These are phyloP conservation scores for Metarhizium humberi DNA, from an alignment of 2,329 filamentous ascomycete species.

Conservation along the genomic window DNA sequence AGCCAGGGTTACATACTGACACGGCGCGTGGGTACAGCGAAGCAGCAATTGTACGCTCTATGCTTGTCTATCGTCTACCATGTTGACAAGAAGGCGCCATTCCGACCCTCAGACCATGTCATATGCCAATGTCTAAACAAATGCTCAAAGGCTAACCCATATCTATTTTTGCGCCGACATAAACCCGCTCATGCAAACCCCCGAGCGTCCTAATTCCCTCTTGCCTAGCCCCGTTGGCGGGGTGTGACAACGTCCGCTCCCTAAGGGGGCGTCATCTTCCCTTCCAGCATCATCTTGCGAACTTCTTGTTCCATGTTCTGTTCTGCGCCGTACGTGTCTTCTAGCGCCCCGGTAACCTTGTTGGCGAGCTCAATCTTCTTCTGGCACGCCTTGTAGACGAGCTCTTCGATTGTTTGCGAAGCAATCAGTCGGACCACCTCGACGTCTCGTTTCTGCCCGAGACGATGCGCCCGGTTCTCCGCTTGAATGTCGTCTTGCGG, in stretches of 20 bases:
- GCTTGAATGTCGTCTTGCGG: conserved; percentile 98
- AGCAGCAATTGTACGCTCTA: too few species aligned
- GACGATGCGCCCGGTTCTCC: conserved; percentile 90
- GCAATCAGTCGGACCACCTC: conserved; percentile 84
- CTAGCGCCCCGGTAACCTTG: conserved; percentile 37
- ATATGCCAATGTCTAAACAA: too few species aligned
- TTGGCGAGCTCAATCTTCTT: conserved; percentile 85
- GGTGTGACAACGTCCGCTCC: conserved; percentile 3
- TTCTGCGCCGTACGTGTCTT: conserved; percentile 20
- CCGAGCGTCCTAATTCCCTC: background rate
- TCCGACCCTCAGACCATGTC: too few species aligned
- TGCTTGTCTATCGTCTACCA: too few species aligned
- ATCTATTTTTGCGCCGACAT: too few species aligned
- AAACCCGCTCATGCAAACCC: too few species aligned
- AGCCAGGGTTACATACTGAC: too few species aligned
- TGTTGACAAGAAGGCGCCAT: too few species aligned
- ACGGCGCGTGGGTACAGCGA: too few species aligned
- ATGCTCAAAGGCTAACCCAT: too few species aligned
- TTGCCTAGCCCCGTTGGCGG: background rate
- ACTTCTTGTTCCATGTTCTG: conserved; percentile 34
- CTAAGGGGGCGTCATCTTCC: conserved; percentile 30
- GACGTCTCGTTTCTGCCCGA: conserved; percentile 83
- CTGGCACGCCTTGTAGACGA: conserved; percentile 82
- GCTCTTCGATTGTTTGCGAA: conserved; percentile 77
- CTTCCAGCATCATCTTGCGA: conserved; percentile 31